Conservation (phyloP, 2,329 filamentous ascomycete genomes). For the Fusarium chlamydosporum region DNA sequence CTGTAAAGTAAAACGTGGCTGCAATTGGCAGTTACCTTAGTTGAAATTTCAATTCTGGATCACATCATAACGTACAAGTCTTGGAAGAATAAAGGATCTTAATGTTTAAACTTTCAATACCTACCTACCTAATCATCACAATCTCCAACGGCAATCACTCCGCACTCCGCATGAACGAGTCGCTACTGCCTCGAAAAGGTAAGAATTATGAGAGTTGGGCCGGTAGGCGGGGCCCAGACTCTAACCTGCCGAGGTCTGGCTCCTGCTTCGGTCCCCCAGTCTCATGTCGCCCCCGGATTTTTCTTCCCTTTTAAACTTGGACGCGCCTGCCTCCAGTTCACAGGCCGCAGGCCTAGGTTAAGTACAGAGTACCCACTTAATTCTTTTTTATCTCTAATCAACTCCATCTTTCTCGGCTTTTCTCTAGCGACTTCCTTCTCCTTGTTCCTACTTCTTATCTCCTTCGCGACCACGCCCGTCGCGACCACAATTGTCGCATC, state of each 20-base stretch:
- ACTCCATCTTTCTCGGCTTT: slow-evolving; percentile 41
- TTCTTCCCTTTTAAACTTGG: slow-evolving; percentile 43
- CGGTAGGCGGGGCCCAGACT: slow-evolving; percentile 17
- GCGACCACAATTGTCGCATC: slow-evolving; percentile 10
- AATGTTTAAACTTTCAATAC: neutral
- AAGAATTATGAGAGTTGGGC: slow-evolving; percentile 29
- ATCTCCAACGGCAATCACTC: slow-evolving; percentile 7
- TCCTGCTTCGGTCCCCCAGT: slow-evolving; percentile 35
- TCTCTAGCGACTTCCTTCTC: slow-evolving; percentile 21
- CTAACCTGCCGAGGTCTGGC: slow-evolving; percentile 47
- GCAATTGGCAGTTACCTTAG: neutral
- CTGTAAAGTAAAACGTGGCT: neutral
- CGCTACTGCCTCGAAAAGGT: slow-evolving; percentile 23
- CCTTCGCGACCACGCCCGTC: slow-evolving; percentile 22
- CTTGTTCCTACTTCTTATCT: slow-evolving; percentile 9
- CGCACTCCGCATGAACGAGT: slow-evolving; percentile 3
- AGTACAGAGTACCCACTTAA: slow-evolving; percentile 27
- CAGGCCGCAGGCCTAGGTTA: slow-evolving; percentile 17
- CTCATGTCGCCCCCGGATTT: slow-evolving; percentile 49
- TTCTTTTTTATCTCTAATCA: slow-evolving; percentile 37
- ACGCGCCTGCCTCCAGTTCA: slow-evolving; percentile 17
- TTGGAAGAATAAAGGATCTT: neutral
- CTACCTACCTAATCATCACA: slow-evolving; percentile 2
- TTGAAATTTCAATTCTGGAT: neutral
- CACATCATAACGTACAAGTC: neutral